Base-by-base conservation (phyloP, 768 basidiomycete genomes). In the Ephemerocybe angulata region DNA sequence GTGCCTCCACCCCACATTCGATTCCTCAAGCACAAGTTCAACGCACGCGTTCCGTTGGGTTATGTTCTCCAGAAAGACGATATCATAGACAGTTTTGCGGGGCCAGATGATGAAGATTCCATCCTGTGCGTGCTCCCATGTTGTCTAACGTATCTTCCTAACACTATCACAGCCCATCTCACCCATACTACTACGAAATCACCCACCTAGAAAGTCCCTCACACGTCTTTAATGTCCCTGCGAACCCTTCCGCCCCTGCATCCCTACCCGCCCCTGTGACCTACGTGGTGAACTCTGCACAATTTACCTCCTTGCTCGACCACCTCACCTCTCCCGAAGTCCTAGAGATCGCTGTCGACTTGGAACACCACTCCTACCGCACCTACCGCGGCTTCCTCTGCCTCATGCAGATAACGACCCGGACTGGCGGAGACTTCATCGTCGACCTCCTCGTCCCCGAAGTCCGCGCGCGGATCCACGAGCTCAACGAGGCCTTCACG, bases 341-440 rank as follows among this genome's bases (percentile, higher is more conserved):
- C n/a, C 71, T 70, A 24, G 94, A 96, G 68, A 84, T 98, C 51
- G 96, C 97, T 0, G 79, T 99, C 24, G 97, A 99, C 70, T 74
- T 99, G 27, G 96, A 99, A 71, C 90, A 98, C 65, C 94, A 98
- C 75, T 87, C 82, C 58, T 90, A 88, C 62, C 80, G 94, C 33
- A 85, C 87, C 3, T 98, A 88, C 66, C 68, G 70, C 11, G 96
- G 97, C 2, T 93, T 98, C 63, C 78, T 97, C 24, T 97, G 94
- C 64, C 73, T 99, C 53, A 96, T 98, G 85, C 93, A 96, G 67
- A 80, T 95, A 56, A 90, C 89, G 61, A 93, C 90, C 8, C 73
- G 93, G 52, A 78, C 85, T 5, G 78, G 24, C 3, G 48, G 47
- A 27, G 37, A 99, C 66, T 99, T 85, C 72, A 78, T 99, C 15